Evolutionary conservation across 2,329 filamentous ascomycete species (phyloP).

Genomic region (Fusarium floridanum): DNA sequence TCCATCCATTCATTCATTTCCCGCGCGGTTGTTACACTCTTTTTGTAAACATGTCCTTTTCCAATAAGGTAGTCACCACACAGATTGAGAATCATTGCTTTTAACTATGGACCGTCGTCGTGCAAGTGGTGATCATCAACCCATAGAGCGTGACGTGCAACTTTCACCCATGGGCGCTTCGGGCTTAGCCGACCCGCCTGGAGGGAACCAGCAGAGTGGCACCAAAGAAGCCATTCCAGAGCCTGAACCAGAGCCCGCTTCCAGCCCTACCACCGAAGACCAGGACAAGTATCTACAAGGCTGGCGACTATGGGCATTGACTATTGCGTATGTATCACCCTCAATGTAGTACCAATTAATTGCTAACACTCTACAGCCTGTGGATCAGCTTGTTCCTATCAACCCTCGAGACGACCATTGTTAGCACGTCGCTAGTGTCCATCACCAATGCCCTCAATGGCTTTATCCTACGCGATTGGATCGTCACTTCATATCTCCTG

Average conservation of each 20-base stretch:
- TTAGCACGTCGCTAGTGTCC: slow-evolving; percentile 63
- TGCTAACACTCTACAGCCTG: neutral
- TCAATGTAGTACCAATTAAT: neutral
- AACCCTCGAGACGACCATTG: slow-evolving; percentile 62
- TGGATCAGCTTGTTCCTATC: slow-evolving; percentile 52
- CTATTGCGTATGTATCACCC: neutral
- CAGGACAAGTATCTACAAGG: neutral
- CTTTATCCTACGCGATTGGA: slow-evolving; percentile 56
- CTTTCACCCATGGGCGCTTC: too few species aligned
- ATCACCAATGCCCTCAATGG: slow-evolving; percentile 56
- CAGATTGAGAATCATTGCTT: neutral
- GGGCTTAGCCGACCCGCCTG: neutral
- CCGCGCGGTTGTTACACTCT: neutral
- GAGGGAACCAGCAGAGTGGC: neutral
- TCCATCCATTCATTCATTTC: neutral
- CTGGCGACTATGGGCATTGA: neutral
- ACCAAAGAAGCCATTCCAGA: neutral
- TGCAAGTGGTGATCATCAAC: neutral
- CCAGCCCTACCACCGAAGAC: neutral
- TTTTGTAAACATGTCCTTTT: neutral
- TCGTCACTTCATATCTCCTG: slow-evolving; percentile 63
- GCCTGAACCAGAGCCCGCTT: neutral
- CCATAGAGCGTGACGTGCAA: neutral
- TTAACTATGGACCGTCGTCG: neutral
- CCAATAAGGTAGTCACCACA: neutral